Evolutionary conservation across 2,329 filamentous ascomycete species (phyloP).

Genomic region (Raffaelea deltoideospora): DNA sequence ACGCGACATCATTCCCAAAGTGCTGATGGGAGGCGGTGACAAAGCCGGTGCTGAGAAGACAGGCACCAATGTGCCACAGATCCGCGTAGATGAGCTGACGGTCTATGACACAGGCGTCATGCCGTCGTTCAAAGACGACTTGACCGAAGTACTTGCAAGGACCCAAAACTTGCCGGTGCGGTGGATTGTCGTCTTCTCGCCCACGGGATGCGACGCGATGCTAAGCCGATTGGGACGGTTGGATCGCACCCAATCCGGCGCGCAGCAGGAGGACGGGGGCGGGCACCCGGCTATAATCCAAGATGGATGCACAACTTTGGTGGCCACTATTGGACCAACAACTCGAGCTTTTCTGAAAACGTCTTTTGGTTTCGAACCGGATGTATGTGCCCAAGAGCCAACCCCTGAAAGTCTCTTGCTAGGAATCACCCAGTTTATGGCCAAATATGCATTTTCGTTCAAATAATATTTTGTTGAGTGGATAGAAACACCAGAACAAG

Average conservation of each 20-base stretch:
- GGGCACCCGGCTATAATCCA: conserved; percentile 13
- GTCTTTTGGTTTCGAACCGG: conserved; percentile 51
- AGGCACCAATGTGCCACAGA: conserved; percentile 24
- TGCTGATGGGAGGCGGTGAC: conserved; percentile 39
- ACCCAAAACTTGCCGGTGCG: conserved; percentile 27
- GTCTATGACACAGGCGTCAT: conserved; percentile 81
- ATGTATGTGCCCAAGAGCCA: conserved; percentile 70
- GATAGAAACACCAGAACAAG: too few species aligned
- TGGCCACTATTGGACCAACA: conserved; percentile 89
- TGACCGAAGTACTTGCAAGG: conserved; percentile 32
- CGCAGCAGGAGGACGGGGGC: conserved; percentile 9
- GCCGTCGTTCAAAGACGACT: conserved; percentile 58
- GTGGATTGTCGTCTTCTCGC: conserved; percentile 67
- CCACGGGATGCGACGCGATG: conserved; percentile 48
- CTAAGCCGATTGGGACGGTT: conserved; percentile 36
- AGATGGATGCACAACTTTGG: conserved; percentile 40
- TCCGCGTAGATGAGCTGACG: conserved; percentile 61
- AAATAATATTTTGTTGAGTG: too few species aligned
- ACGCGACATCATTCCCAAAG: conserved; percentile 77
- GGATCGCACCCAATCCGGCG: conserved; percentile 19
- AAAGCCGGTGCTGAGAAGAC: conserved; percentile 17
- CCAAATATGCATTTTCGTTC: too few species aligned
- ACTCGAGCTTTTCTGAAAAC: conserved; percentile 59
- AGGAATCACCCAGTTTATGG: conserved; percentile 42
- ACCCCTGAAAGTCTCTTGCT: conserved; percentile 64